phyloP scores from a whole-genome alignment of 2,329 filamentous ascomycete species.

The Epicoccum sorghinum region DNA sequence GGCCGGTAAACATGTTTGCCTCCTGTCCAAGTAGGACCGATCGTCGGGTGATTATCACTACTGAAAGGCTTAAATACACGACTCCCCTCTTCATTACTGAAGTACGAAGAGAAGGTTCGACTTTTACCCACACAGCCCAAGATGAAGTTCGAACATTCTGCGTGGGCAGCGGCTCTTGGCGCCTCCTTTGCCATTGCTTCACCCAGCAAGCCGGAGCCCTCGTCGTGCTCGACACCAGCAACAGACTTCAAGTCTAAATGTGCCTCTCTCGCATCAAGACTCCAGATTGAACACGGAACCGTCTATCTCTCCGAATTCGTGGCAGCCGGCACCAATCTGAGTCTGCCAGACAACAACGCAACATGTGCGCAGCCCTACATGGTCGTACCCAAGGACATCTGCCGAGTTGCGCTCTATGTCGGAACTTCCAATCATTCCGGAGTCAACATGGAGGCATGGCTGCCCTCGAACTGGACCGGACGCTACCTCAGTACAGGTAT shows the following conservation, averaged over 20 bases:
- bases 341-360: slow-evolving; percentile 46
- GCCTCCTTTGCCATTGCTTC: neutral
- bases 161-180: slow-evolving; percentile 21
- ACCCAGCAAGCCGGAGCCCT: neutral
- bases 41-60: neutral
- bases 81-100: neutral
- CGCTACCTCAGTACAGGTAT: slow-evolving; percentile 36
- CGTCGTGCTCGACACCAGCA: slow-evolving; percentile 5
- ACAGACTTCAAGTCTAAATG: slow-evolving; percentile 32
- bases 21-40: neutral
- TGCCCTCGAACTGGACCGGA: slow-evolving; percentile 51
- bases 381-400: slow-evolving; percentile 46
- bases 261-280: slow-evolving; percentile 35
- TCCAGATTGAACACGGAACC: slow-evolving; percentile 43
- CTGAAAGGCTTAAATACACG: slow-evolving; percentile 1
- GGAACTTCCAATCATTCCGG: slow-evolving; percentile 49
- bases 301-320: slow-evolving; percentile 48
- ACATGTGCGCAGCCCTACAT: slow-evolving; percentile 47
- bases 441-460: slow-evolving; percentile 54
- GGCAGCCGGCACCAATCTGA: slow-evolving; percentile 50
- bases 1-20: neutral
- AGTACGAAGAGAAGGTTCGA: neutral
- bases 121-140: neutral
- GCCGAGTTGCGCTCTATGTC: slow-evolving; percentile 50
- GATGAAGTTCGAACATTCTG: slow-evolving; percentile 26